Percentiles rank a stretch among this genome's conserved stretches.
These are phyloP conservation scores for Aeschynomene evenia DNA, from an alignment of 306 rosid genomes.

Conservation along the genomic window DNA sequence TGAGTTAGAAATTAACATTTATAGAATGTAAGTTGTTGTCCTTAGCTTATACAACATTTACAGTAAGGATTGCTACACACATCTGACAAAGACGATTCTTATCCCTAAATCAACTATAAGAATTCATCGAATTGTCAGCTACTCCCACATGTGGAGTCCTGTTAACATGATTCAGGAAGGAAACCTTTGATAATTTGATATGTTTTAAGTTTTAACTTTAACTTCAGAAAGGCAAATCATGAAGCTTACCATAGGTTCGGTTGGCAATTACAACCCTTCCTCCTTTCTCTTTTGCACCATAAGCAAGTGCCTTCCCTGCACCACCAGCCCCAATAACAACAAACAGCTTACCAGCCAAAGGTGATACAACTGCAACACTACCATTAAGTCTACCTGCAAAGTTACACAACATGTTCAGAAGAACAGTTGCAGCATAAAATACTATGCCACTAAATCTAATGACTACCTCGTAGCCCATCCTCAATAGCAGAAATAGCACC, in stretches of 20 bases:
- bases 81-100: neutral
- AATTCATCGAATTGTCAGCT: conserved; percentile 12
- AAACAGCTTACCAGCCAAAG: conserved; percentile 82
- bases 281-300: conserved; percentile 92
- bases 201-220: neutral
- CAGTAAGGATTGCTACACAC: neutral
- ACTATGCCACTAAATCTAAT: conserved; percentile 19
- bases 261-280: conserved; percentile 89
- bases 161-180: conserved; percentile 9
- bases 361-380: conserved; percentile 48
- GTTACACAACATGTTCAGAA: conserved; percentile 8
- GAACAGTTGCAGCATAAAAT: conserved; percentile 14
- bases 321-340: conserved; percentile 98
- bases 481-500: conserved; percentile 92
- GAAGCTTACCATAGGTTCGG: conserved; percentile 78
- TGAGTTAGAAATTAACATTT: neutral
- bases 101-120: conserved; percentile 9
- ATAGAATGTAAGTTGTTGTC: conserved; percentile 10
- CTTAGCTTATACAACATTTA: neutral
- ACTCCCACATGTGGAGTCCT: conserved; percentile 18
- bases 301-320: conserved; percentile 93
- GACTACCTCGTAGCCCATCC: conserved; percentile 74
- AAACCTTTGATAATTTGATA: conserved; percentile 13
- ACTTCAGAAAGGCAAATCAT: conserved; percentile 5
- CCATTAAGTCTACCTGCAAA: conserved; percentile 42